A percentile compares a stretch with the other conserved stretches of the same genome.
Conservation (phyloP, 352 stramenopile species). For the Phytophthora palmivora region DNA sequence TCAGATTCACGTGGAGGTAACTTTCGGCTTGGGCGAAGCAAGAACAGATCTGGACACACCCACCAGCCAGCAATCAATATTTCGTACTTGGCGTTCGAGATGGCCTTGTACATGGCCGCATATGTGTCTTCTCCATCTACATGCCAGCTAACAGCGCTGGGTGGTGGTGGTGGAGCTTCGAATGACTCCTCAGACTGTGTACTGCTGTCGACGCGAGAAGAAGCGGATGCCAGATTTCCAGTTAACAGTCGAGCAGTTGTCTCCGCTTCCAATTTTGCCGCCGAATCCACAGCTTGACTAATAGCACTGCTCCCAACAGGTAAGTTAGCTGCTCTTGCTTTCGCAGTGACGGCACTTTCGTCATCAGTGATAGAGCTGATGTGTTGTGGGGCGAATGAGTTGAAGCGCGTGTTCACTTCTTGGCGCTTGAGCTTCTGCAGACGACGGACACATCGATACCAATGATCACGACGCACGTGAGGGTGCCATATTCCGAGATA, state of each 20-base stretch:
- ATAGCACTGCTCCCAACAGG: slow-evolving; percentile 21
- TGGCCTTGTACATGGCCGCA: slow-evolving; percentile 86
- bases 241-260: slow-evolving; percentile 29
- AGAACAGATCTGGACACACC: slow-evolving; percentile 86
- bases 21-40: slow-evolving; percentile 73
- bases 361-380: slow-evolving; percentile 53
- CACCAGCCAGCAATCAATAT: slow-evolving; percentile 93
- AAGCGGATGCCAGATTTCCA: slow-evolving; percentile 30
- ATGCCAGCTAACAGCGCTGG: slow-evolving; percentile 82
- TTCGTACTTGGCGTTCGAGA: slow-evolving; percentile 86
- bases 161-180: slow-evolving; percentile 43
- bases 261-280: slow-evolving; percentile 42
- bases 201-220: slow-evolving; percentile 56
- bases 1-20: slow-evolving; percentile 40
- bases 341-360: slow-evolving; percentile 34
- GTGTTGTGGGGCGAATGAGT: slow-evolving; percentile 80
- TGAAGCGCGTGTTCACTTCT: slow-evolving; percentile 72
- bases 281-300: slow-evolving; percentile 44
- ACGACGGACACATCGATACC: slow-evolving; percentile 77
- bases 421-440: slow-evolving; percentile 84
- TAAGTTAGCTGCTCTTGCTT: slow-evolving; percentile 36
- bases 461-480: slow-evolving; percentile 85
- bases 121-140: slow-evolving; percentile 90
- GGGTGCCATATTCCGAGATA: slow-evolving; percentile 85
- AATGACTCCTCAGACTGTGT: slow-evolving; percentile 71